phyloP scores from a whole-genome alignment of 2,329 filamentous ascomycete genomes.

The Aphanocladium album region DNA sequence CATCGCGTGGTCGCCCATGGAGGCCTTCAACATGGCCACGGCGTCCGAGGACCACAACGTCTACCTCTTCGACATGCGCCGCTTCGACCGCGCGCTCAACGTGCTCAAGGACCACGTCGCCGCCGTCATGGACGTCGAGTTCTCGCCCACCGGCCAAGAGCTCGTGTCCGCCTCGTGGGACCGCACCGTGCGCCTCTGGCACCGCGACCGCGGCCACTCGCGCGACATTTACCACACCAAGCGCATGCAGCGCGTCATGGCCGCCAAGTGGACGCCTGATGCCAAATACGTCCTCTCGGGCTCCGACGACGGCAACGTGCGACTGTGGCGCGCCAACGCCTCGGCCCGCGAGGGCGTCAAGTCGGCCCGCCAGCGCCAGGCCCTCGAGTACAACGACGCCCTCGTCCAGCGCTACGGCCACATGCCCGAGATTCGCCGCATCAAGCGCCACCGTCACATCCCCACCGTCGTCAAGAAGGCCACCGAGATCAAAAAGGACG shows the following conservation, averaged over 20 bases:
- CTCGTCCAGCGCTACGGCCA: slow-evolving; percentile 80
- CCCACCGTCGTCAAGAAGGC: slow-evolving; percentile 96
- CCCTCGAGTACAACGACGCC: slow-evolving; percentile 86
- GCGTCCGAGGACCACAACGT: slow-evolving; percentile 94
- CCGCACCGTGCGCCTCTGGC: slow-evolving; percentile 83
- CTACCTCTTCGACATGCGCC: slow-evolving; percentile 86
- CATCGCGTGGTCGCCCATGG: slow-evolving; percentile 92
- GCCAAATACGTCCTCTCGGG: slow-evolving; percentile 85
- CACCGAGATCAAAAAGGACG: slow-evolving; percentile 86
- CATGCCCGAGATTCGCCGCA: slow-evolving; percentile 93
- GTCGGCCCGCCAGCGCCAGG: slow-evolving; percentile 75
- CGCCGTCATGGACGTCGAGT: slow-evolving; percentile 95
- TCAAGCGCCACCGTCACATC: slow-evolving; percentile 84
- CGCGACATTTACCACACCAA: slow-evolving; percentile 96
- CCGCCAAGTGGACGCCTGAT: slow-evolving; percentile 79
- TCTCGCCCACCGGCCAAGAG: slow-evolving; percentile 89
- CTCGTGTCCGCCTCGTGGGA: slow-evolving; percentile 83
- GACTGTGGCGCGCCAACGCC: slow-evolving; percentile 85
- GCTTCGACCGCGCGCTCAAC: slow-evolving; percentile 81
- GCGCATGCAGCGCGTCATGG: slow-evolving; percentile 93
- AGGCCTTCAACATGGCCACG: slow-evolving; percentile 90
- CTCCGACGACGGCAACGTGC: slow-evolving; percentile 83
- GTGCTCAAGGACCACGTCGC: slow-evolving; percentile 83
- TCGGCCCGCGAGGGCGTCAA: slow-evolving; percentile 81
- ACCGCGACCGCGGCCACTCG: slow-evolving; percentile 72